A percentile compares a stretch with the other conserved stretches of the same genome.
phyloP scores from a whole-genome alignment of 176 grass and related monocot genomes.

The Oryza coarctata region DNA sequence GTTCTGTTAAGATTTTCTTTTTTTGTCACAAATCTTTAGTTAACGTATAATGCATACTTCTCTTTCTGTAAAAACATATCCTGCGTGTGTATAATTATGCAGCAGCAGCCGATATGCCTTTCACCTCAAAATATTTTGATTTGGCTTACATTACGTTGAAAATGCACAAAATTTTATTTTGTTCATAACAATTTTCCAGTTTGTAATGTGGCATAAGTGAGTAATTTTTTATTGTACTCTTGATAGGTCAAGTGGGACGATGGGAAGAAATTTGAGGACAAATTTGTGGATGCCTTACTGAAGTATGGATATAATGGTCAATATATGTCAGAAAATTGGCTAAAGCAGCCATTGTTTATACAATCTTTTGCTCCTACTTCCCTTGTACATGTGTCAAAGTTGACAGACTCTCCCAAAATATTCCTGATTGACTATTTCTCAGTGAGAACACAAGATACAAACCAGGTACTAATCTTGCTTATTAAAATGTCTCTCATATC shows the following conservation, averaged over 20 bases:
- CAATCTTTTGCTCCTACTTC: slow-evolving; percentile 94
- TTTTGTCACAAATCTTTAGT: background rate
- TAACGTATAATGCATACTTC: background rate
- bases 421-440: slow-evolving; percentile 69
- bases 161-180: background rate
- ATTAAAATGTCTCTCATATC: background rate
- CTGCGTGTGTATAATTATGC: background rate
- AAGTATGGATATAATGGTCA: slow-evolving; percentile 81
- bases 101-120: background rate
- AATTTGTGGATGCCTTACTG: slow-evolving; percentile 77
- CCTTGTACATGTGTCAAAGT: slow-evolving; percentile 73
- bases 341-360: slow-evolving; percentile 90
- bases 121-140: background rate
- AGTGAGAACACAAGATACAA: slow-evolving; percentile 87
- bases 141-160: slow-evolving; percentile 1
- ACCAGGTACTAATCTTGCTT: slow-evolving; percentile 61
- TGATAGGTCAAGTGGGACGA: slow-evolving; percentile 80
- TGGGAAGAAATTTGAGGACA: slow-evolving; percentile 91
- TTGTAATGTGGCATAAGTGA: slow-evolving; percentile 16
- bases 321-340: slow-evolving; percentile 90
- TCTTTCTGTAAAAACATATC: background rate
- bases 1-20: background rate
- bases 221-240: slow-evolving; percentile 36
- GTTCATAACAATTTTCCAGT: slow-evolving; percentile 15
- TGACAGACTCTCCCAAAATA: slow-evolving; percentile 81